Evolutionary conservation across 1,139 yeast genomes (phyloP), one percentile per base, ranked within the genome.

Genomic region (Yamadazyma atmosphaerica): DNA sequence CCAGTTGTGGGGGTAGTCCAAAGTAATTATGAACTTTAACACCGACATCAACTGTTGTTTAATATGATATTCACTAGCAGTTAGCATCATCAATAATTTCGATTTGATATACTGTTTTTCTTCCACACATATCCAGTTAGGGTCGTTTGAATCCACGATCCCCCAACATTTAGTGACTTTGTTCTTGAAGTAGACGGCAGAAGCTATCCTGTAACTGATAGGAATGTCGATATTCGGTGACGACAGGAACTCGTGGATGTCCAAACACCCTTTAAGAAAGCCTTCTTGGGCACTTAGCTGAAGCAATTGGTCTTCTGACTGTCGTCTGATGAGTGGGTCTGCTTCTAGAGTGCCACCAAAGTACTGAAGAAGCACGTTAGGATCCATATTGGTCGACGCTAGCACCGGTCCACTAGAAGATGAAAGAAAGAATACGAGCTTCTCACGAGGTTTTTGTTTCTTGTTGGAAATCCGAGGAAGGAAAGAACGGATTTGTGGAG

Each of bases 161-260:
- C 55, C 55, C 98, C 98, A 92, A 44, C 74, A 73, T 41, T 77
- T 75, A 11, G 74, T 65, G 19, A 89, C 72, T 43, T 82, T 71
- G 58, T 92, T 92, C 58, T 92, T 92, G 63, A 92, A 80, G 59
- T 82, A 90, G 21, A 92, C 83, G 0, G 95, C 95, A 13, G 95
- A 86, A 10, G 96, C 92, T 37, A 81, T 74, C 48, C 83, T 80
- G 9, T 30, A 18, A 19, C 24, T 30, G 51, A 46, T 25, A 55
- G 49, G 29, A 87, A 34, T 14, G 18, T 32, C 24, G 17, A 13
- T 27, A 13, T 9, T 29, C 11, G 7, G 15, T 29, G 39, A 17
- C 11, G 39, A 17, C 11, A n/a, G 12, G 42, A 41, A 14, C 46
- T 74, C 40, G 92, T 23, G 26, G n/a, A 23, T 82, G 53, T 87